A percentile compares a stretch with the other conserved stretches of the same genome.
phyloP scores from a whole-genome alignment of 805 yeast genomes.

The Saccharomycopsis oosterbeekiorum region DNA sequence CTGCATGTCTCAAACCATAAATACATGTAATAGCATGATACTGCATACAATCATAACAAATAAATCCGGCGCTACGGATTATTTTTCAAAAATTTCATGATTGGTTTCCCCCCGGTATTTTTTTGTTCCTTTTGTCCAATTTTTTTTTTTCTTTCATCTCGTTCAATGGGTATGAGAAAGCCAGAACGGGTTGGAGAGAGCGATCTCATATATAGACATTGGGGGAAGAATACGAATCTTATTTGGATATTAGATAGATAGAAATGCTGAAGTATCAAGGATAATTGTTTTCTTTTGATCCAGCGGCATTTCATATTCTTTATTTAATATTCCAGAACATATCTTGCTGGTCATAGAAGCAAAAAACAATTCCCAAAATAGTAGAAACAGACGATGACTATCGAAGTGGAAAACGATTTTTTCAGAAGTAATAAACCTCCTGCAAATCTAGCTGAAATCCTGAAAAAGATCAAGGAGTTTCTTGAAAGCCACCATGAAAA shows the following conservation, averaged over 20 bases:
- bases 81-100: not conserved
- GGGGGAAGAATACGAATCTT: not conserved
- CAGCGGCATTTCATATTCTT: no score
- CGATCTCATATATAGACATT: not conserved
- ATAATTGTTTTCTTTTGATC: no score
- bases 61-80: not conserved
- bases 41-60: not conserved
- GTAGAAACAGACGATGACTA: not conserved
- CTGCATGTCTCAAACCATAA: not conserved
- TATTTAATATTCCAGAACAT: not conserved
- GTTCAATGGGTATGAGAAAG: no score
- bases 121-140: not conserved
- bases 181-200: not conserved
- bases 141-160: no score
- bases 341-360: no score
- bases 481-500: conserved; percentile 38
- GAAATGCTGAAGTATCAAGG: no score
- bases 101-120: not conserved
- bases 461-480: conserved; percentile 48
- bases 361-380: no score
- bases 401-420: conserved; percentile 7
- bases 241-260: no score
- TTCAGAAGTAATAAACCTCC: conserved; percentile 13
- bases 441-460: conserved; percentile 52
- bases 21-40: not conserved